Conservation (phyloP, 2,329 filamentous ascomycete genomes). For the Teratosphaeria destructans region DNA sequence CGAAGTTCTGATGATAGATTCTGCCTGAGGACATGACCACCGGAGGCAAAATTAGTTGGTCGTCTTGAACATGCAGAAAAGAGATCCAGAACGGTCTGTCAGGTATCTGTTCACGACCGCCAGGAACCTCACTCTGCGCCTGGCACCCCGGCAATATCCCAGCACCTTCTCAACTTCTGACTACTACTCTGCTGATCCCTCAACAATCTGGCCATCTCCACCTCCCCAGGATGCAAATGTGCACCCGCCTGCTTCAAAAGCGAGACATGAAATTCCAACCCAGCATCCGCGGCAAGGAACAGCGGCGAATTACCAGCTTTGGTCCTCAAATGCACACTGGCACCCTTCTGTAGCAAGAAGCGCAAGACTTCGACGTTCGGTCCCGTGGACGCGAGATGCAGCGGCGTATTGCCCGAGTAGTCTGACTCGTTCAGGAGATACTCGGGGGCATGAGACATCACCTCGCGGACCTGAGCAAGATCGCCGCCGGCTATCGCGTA, state of each 20-base stretch:
- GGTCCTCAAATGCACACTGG: neutral
- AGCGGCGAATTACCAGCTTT: conserved; percentile 1
- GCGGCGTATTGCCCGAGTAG: neutral
- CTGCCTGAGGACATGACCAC: no score
- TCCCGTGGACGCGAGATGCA: conserved; percentile 1
- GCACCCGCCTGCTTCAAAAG: neutral
- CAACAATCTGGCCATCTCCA: neutral
- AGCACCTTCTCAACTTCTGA: neutral
- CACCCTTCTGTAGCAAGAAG: neutral
- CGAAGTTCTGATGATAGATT: no score
- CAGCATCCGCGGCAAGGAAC: neutral
- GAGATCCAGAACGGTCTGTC: neutral
- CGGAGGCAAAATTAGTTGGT: neutral
- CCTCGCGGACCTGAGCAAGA: neutral
- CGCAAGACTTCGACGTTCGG: neutral
- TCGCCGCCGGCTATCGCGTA: conserved; percentile 1
- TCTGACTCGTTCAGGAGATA: neutral
- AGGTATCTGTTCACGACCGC: neutral
- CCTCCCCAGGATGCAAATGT: neutral
- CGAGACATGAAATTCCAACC: neutral
- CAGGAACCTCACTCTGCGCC: neutral
- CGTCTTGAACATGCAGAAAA: neutral
- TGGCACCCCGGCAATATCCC: neutral
- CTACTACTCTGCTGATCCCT: neutral
- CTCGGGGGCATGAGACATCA: neutral